Evolutionary conservation across 176 grass and related monocot genomes (phyloP).

Genomic region (Neostapfia colusana): DNA sequence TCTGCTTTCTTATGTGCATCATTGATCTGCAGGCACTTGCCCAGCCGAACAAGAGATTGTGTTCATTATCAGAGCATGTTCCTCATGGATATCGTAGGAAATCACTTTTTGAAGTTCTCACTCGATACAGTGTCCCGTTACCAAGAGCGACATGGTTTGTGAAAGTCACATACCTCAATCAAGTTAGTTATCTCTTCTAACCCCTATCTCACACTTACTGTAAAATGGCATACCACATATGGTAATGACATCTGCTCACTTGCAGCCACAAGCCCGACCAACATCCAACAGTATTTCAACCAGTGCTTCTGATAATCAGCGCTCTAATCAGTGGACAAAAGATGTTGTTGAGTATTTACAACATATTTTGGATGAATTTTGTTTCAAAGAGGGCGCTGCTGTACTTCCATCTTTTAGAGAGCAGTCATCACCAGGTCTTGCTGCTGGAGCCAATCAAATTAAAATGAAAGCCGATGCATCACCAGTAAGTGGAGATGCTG

Average conservation of each 20-base stretch:
- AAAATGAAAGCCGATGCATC: slow-evolving; percentile 64
- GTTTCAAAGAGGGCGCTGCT: slow-evolving; percentile 62
- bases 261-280: slow-evolving; percentile 68
- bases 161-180: slow-evolving; percentile 99
- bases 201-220: slow-evolving; percentile 27
- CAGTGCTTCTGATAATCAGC: slow-evolving; percentile 71
- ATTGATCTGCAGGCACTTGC: slow-evolving; percentile 68
- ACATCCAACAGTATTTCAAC: slow-evolving; percentile 56
- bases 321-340: slow-evolving; percentile 89
- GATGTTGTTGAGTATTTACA: slow-evolving; percentile 91
- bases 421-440: slow-evolving; percentile 65
- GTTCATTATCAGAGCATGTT: slow-evolving; percentile 76
- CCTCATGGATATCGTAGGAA: slow-evolving; percentile 99
- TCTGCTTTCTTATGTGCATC: slow-evolving; percentile 19
- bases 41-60: slow-evolving; percentile 73
- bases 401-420: slow-evolving; percentile 58
- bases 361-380: slow-evolving; percentile 90
- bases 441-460: slow-evolving; percentile 46
- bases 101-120: slow-evolving; percentile 93
- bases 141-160: slow-evolving; percentile 98
- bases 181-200: slow-evolving; percentile 56
- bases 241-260: slow-evolving; percentile 34
- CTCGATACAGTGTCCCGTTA: slow-evolving; percentile 81
- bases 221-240: slow-evolving; percentile 4
- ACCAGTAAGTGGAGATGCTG: slow-evolving; percentile 50